Base-by-base conservation (phyloP, 2,329 filamentous ascomycete genomes). In the Cercospora beticola region DNA sequence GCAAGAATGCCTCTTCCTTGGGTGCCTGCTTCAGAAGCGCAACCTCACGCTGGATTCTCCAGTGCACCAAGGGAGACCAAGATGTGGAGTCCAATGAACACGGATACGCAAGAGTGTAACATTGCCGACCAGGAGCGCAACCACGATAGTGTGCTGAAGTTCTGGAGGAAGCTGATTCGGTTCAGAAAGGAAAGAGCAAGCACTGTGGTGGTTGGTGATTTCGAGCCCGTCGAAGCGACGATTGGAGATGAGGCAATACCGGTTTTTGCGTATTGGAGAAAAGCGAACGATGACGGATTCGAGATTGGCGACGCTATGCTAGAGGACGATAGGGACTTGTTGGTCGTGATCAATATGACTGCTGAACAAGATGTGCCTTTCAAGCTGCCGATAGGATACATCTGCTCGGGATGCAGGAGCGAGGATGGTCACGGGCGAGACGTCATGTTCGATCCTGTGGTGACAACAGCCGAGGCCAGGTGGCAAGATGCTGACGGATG, bases 11-110 rank as follows among this genome's bases (percentile, higher is more conserved):
- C 71, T 31, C 54, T 72, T 14, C 65, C 71, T 2, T 72, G 71
- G 68, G 57, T 10, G 8, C 10, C 65, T 5, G 33, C 59, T 10
- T 62, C 67, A 4, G 26, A 23, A 6, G 81, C 77, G 0, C 68
- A 66, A 16, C 79, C 80, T 0, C 83, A 88, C 70, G 88, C 86
- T 0, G 90, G 90, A 1, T 92, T 92, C 79, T 88, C 73, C 2
- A 58, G 66, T 12, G 60, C 46, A 8, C 0, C 28, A 2, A 40
- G 30, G 10, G 58, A 40, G 36, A 49, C 30, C 4, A 49, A 71
- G 28, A 69, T 62, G n/a, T 74, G 73, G 73, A 68, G 70, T 26
- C 71, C 70, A 0, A 74, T 73, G 71, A 73, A 72, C 58, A 70
- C 67, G 4, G 71, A 73, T 49, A 67, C 65, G 3, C 2, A n/a